A percentile compares a stretch with the other conserved stretches of the same genome.
phyloP scores from a whole-genome alignment of 2,329 filamentous ascomycete genomes.

The Pseudogymnoascus sp. region DNA sequence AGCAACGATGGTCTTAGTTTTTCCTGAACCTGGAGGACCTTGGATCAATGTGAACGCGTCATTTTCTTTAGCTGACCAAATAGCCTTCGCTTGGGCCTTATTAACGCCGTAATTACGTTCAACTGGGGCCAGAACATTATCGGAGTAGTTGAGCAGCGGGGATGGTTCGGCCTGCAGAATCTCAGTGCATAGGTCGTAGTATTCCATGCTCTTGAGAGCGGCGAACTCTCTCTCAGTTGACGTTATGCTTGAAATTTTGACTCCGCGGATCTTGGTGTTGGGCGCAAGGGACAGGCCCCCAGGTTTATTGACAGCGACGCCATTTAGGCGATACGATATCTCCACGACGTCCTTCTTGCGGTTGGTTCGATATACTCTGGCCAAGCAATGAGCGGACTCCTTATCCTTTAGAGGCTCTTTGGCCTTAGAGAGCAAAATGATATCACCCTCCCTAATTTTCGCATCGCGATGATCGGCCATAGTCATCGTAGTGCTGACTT shows the following conservation, averaged over 20 bases:
- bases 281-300: conserved; percentile 60
- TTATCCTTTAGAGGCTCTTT: conserved; percentile 60
- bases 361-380: conserved; percentile 70
- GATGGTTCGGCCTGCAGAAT: conserved; percentile 85
- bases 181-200: conserved; percentile 93
- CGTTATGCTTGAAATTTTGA: conserved; percentile 87
- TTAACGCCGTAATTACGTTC: conserved; percentile 79
- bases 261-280: conserved; percentile 60
- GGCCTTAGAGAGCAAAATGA: conserved; percentile 74
- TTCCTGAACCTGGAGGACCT: conserved; percentile 90
- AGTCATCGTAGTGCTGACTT: conserved; percentile 79
- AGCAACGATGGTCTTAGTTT: conserved; percentile 95
- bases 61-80: conserved; percentile 87
- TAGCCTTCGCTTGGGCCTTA: conserved; percentile 79
- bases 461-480: conserved; percentile 62
- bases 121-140: conserved; percentile 61
- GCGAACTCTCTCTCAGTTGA: conserved; percentile 94
- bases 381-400: conserved; percentile 70
- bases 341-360: conserved; percentile 77
- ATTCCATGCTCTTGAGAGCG: conserved; percentile 80
- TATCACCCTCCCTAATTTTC: conserved; percentile 73
- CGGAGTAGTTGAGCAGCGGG: conserved; percentile 72
- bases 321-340: conserved; percentile 76
- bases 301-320: conserved; percentile 42
- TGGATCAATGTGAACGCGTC: conserved; percentile 96